Percentiles rank a stretch among this genome's conserved stretches.
Evolutionary conservation across 805 yeast species (phyloP).

Genomic region (Yamadazyma tumulicola): DNA sequence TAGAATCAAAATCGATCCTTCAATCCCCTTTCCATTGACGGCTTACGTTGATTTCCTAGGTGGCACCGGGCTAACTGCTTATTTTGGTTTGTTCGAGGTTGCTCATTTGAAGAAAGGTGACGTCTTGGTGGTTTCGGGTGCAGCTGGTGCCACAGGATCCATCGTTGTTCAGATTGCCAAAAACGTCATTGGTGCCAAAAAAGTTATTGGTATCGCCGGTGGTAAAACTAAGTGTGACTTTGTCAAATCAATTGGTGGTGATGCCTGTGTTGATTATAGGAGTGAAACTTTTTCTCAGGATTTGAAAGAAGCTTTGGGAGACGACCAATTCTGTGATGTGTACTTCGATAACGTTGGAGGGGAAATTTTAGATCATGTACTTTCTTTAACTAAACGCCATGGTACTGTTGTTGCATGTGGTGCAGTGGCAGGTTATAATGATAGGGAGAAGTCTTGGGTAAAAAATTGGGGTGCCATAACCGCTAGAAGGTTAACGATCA

Average conservation of each 20-base stretch:
- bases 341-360: slow-evolving; percentile 26
- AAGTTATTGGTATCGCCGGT: slow-evolving; percentile 31
- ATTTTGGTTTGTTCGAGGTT: slow-evolving; percentile 34
- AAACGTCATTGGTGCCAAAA: slow-evolving; percentile 21
- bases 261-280: slow-evolving; percentile 52
- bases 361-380: slow-evolving; percentile 15
- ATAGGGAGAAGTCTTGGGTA: slow-evolving; percentile 15
- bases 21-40: slow-evolving; percentile 17
- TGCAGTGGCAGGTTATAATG: slow-evolving; percentile 34
- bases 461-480: slow-evolving; percentile 21
- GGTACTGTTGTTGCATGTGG: slow-evolving; percentile 29
- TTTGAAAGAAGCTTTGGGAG: slow-evolving; percentile 20
- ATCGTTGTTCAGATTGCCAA: slow-evolving; percentile 30
- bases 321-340: slow-evolving; percentile 39
- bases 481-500: slow-evolving; percentile 15
- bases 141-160: slow-evolving; percentile 33
- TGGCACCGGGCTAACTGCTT: slow-evolving; percentile 29
- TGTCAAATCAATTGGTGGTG: slow-evolving; percentile 54
- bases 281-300: slow-evolving; percentile 22
- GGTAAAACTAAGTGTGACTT: slow-evolving; percentile 46
- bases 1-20: slow-evolving; percentile 15
- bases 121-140: slow-evolving; percentile 27
- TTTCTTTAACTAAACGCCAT: slow-evolving; percentile 14
- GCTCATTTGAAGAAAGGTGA: slow-evolving; percentile 17
- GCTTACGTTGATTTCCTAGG: slow-evolving; percentile 24